Conservation (phyloP, 1,284 basidiomycete genomes). For the Rhodotorula sp. region DNA sequence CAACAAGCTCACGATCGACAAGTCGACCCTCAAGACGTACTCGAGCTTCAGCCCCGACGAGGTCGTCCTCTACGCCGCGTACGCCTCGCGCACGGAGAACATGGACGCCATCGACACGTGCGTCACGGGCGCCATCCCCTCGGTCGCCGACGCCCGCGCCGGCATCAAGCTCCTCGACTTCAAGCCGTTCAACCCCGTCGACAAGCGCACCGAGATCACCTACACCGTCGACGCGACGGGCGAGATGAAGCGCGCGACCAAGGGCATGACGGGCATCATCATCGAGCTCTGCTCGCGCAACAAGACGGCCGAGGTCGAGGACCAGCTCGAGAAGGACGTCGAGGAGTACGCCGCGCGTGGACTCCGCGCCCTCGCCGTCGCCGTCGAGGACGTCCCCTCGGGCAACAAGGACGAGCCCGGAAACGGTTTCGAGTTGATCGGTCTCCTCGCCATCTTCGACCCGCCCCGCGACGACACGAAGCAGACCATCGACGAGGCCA, state of each 20-base stretch:
- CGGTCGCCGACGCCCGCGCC: conserved; percentile 66
- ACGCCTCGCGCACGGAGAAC: conserved; percentile 97
- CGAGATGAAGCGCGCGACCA: conserved; percentile 95
- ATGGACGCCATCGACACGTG: conserved; percentile 94
- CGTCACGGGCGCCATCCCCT: conserved; percentile 70
- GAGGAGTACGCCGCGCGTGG: conserved; percentile 93
- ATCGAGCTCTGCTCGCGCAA: conserved; percentile 81
- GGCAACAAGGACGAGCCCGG: conserved; percentile 74
- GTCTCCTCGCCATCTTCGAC: conserved; percentile 96
- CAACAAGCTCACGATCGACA: conserved; percentile 98
- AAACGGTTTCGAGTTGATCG: conserved; percentile 94
- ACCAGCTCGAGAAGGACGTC: conserved; percentile 87
- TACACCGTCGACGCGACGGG: conserved; percentile 90
- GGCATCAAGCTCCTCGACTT: conserved; percentile 97
- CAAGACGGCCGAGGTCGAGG: conserved; percentile 89
- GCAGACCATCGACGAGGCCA: conserved; percentile 93
- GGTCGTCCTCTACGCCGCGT: conserved; percentile 87
- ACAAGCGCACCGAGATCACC: conserved; percentile 98
- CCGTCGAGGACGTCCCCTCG: conserved; percentile 82
- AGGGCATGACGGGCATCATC: conserved; percentile 83
- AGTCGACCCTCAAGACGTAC: conserved; percentile 86
- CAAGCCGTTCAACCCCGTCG: conserved; percentile 98
- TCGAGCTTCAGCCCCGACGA: conserved; percentile 83
- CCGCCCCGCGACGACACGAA: conserved; percentile 97
- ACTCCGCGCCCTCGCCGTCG: conserved; percentile 95